Evolutionary conservation across 441 rosid species (phyloP).

Genomic region (Arabidopsis hybrid): DNA sequence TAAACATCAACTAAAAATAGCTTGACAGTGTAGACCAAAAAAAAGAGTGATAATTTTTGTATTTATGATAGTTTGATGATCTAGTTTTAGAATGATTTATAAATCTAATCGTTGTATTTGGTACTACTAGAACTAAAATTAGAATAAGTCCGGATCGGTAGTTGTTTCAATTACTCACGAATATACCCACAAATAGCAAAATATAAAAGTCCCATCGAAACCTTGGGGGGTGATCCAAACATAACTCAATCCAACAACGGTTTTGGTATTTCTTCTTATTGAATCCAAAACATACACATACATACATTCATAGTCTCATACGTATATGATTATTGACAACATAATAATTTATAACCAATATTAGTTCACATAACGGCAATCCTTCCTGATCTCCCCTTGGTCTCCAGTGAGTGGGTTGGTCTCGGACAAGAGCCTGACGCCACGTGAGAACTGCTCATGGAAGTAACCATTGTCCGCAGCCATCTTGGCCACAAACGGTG

Average conservation of each 20-base stretch:
- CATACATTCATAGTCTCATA: not conserved
- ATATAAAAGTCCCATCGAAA: not conserved
- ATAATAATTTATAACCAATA: not conserved
- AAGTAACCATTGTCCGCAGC: slow-evolving; percentile 82
- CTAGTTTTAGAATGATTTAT: not conserved
- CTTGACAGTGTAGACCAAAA: not conserved
- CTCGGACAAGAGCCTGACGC: slow-evolving; percentile 70
- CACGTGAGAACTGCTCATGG: slow-evolving; percentile 67
- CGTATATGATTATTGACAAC: slow-evolving; percentile 23
- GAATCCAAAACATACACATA: slow-evolving; percentile 33
- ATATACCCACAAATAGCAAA: not conserved
- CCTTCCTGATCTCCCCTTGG: slow-evolving; percentile 77
- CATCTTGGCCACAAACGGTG: slow-evolving; percentile 69
- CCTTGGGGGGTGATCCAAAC: not conserved
- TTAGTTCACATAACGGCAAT: slow-evolving; percentile 74
- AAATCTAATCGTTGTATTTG: not conserved
- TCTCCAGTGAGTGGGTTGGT: slow-evolving; percentile 69
- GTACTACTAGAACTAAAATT: slow-evolving; percentile 1
- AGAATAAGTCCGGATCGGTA: not conserved
- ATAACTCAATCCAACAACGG: slow-evolving; percentile 18
- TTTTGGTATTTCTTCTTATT: slow-evolving; percentile 39
- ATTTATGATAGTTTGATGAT: not conserved
- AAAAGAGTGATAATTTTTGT: not conserved
- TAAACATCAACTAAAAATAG: not conserved
- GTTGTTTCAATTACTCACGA: slow-evolving; percentile 4